These are phyloP conservation scores for Hyparrhenia diplandra DNA, from an alignment of 176 grass and related monocot genomes.

Conservation along the genomic window DNA sequence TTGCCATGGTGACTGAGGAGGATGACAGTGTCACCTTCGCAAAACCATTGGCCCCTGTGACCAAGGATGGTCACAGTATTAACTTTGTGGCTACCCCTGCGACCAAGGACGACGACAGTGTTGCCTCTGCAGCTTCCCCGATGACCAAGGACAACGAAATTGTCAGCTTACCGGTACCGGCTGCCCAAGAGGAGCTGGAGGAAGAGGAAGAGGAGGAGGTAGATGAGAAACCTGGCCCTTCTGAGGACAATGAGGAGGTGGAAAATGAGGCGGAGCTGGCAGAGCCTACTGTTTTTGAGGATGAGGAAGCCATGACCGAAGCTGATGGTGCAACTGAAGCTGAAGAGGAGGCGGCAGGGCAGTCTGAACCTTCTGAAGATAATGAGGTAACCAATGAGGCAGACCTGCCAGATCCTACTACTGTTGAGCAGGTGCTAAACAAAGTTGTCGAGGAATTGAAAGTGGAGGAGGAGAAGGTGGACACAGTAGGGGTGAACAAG, in stretches of 20 bases:
- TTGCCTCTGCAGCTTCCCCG: not conserved
- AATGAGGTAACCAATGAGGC: constrained; percentile 2
- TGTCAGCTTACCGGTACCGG: not conserved
- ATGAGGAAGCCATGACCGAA: not conserved
- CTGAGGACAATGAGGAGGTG: constrained; percentile 18
- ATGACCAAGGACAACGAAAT: not conserved
- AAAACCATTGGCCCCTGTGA: not conserved
- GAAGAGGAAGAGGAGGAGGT: not conserved
- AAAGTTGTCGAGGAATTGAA: not conserved
- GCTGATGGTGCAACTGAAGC: not conserved
- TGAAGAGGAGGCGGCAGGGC: constrained; percentile 2
- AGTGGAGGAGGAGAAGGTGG: not conserved
- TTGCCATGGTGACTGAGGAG: not conserved
- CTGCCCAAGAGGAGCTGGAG: not conserved
- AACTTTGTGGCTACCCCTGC: not conserved
- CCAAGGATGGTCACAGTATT: not conserved
- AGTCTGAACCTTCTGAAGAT: constrained; percentile 14
- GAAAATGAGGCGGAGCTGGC: not conserved
- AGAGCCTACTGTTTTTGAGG: not conserved
- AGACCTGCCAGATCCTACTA: not conserved
- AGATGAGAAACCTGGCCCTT: constrained; percentile 7
- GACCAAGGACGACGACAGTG: not conserved
- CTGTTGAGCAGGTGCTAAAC: not conserved
- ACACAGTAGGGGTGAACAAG: not conserved
- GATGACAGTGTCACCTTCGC: not conserved